These are phyloP conservation scores for Talaromyces liani DNA, from an alignment of 495 filamentous ascomycete species.

Conservation along the genomic window DNA sequence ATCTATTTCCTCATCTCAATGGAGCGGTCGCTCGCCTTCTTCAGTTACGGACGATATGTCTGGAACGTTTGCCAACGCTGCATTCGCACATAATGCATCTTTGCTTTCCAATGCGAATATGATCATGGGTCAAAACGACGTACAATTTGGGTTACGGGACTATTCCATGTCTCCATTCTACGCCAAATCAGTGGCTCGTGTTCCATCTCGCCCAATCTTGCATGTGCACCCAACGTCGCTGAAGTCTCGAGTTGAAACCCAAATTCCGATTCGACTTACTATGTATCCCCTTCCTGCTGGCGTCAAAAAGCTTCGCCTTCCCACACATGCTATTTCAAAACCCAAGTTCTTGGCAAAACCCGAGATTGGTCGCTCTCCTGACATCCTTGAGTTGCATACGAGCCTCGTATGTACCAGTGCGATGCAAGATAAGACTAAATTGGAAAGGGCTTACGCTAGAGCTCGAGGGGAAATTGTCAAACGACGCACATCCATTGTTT, in stretches of 20 bases:
- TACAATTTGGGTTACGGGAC: constrained; percentile 22
- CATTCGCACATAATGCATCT: constrained; percentile 21
- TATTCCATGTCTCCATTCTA: constrained; percentile 29
- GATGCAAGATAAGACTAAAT: constrained; percentile 65
- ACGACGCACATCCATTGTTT: constrained; percentile 20
- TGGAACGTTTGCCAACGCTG: constrained; percentile 36
- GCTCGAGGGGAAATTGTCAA: constrained; percentile 42
- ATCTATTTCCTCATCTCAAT: constrained; percentile 38
- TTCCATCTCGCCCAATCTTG: constrained; percentile 30
- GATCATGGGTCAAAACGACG: constrained; percentile 25
- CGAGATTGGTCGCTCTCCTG: constrained; percentile 47
- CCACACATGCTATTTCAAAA: constrained; percentile 83
- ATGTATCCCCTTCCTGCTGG: constrained; percentile 64
- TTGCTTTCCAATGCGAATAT: constrained; percentile 18
- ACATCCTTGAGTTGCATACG: constrained; percentile 74
- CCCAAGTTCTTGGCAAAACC: constrained; percentile 74
- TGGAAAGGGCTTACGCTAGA: constrained; percentile 56
- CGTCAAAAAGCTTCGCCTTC: constrained; percentile 74
- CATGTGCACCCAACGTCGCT: constrained; percentile 57
- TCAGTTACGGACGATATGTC: constrained; percentile 41
- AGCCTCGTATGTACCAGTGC: constrained; percentile 86
- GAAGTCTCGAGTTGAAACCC: constrained; percentile 93
- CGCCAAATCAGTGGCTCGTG: constrained; percentile 16
- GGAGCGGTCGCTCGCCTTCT: constrained; percentile 45
- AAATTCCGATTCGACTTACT: constrained; percentile 75